These are phyloP conservation scores for Panicum miliaceum DNA, from an alignment of 176 grass and related monocot species.

Conservation along the genomic window DNA sequence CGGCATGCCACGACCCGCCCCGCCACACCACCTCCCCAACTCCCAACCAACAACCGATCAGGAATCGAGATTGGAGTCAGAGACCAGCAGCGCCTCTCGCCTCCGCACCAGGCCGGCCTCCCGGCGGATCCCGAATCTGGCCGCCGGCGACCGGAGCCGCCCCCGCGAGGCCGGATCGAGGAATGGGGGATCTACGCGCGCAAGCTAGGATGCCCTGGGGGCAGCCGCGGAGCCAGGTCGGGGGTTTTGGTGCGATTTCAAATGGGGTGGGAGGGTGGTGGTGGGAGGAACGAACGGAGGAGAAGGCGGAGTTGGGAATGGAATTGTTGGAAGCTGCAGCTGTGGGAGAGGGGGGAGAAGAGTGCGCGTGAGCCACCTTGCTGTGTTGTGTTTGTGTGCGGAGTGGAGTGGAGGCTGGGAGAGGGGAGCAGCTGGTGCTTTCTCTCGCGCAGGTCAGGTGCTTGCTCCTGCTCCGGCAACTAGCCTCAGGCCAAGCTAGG, in stretches of 20 bases:
- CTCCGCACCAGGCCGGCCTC: background rate
- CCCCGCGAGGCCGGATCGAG: constrained; percentile 40
- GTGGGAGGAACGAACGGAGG: constrained; percentile 14
- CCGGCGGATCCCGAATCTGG: constrained; percentile 40
- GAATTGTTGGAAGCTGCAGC: constrained; percentile 41
- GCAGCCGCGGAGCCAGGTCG: background rate
- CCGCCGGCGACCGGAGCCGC: constrained; percentile 19
- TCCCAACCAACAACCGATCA: constrained; percentile 21
- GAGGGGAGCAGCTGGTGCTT: constrained; percentile 11
- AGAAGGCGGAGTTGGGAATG: constrained; percentile 33
- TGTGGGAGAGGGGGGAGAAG: background rate
- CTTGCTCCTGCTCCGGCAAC: background rate
- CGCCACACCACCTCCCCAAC: background rate
- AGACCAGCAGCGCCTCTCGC: background rate
- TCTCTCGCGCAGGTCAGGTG: background rate
- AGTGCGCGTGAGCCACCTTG: background rate
- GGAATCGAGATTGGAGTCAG: constrained; percentile 3
- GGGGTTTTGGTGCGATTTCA: constrained; percentile 58
- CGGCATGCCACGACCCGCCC: constrained; percentile 10
- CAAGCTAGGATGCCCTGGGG: background rate
- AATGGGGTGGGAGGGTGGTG: constrained; percentile 48
- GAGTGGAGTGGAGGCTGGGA: background rate
- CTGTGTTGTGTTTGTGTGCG: constrained; percentile 3
- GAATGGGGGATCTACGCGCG: constrained; percentile 34
- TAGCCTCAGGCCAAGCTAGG: background rate